Percentiles rank a stretch among this genome's conserved stretches.
Evolutionary conservation across 768 basidiomycete genomes (phyloP).

Genomic region (Termitomyces sp.): DNA sequence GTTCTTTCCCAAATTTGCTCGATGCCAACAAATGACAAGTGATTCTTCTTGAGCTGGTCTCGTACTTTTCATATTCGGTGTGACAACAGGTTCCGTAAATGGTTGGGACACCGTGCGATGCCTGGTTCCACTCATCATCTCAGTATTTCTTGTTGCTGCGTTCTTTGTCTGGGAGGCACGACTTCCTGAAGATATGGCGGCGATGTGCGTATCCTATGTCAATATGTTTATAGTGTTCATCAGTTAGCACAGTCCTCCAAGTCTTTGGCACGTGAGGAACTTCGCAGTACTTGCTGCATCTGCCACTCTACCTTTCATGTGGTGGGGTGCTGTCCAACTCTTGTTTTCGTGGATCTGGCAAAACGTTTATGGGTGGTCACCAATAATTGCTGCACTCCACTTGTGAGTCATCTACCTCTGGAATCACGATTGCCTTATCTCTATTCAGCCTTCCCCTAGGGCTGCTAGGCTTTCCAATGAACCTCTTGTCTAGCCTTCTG

Average conservation of each 20-base stretch:
- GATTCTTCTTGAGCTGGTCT: neutral
- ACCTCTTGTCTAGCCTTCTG: neutral
- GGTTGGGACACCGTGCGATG: no score
- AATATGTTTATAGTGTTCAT: neutral
- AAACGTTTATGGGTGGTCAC: neutral
- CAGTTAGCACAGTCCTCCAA: neutral
- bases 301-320: neutral
- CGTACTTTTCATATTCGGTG: neutral
- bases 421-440: neutral
- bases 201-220: no score
- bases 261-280: neutral
- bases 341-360: neutral
- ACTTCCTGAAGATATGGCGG: no score
- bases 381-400: neutral
- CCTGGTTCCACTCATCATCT: no score
- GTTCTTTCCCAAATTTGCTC: neutral
- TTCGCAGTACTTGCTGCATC: neutral
- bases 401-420: neutral
- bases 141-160: no score
- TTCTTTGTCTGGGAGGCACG: no score
- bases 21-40: neutral
- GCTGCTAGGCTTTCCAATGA: neutral
- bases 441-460: neutral
- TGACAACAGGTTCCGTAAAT: no score
- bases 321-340: neutral